phyloP scores from a whole-genome alignment of 768 basidiomycete species.

The Asterophora parasitica region DNA sequence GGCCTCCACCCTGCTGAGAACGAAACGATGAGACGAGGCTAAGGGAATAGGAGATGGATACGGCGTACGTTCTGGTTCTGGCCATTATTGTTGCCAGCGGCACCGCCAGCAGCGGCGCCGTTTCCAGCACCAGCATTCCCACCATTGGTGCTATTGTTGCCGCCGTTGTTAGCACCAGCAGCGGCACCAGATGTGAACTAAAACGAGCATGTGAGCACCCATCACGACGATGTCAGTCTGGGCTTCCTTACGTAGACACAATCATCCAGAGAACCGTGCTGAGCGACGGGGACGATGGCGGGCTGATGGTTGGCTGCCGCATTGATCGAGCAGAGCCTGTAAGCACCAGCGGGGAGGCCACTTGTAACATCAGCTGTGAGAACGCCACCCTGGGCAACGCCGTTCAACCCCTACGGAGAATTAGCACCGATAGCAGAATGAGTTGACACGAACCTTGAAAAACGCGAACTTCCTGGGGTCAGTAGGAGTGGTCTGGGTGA shows the following conservation, averaged over 20 bases:
- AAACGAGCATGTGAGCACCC: neutral
- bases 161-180: conserved; percentile 13
- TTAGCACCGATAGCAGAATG: too few species aligned
- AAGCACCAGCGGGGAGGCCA: conserved; percentile 55
- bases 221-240: neutral
- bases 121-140: conserved; percentile 14
- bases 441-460: conserved; percentile 34
- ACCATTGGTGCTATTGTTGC: conserved; percentile 10
- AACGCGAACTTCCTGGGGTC: conserved; percentile 47
- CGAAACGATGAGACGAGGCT: neutral
- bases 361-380: conserved; percentile 45
- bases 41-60: neutral
- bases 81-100: neutral
- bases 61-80: neutral
- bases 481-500: conserved; percentile 36
- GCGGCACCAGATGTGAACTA: conserved; percentile 30
- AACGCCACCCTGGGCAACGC: conserved; percentile 39
- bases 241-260: conserved; percentile 42
- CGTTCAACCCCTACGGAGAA: conserved; percentile 44
- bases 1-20: neutral
- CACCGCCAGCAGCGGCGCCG: conserved; percentile 8
- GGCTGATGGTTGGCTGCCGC: conserved; percentile 56
- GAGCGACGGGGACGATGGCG: conserved; percentile 51
- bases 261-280: conserved; percentile 60
- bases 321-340: conserved; percentile 57